These are phyloP conservation scores for Carex pumila DNA, from an alignment of 176 grass and related monocot genomes.

Conservation along the genomic window DNA sequence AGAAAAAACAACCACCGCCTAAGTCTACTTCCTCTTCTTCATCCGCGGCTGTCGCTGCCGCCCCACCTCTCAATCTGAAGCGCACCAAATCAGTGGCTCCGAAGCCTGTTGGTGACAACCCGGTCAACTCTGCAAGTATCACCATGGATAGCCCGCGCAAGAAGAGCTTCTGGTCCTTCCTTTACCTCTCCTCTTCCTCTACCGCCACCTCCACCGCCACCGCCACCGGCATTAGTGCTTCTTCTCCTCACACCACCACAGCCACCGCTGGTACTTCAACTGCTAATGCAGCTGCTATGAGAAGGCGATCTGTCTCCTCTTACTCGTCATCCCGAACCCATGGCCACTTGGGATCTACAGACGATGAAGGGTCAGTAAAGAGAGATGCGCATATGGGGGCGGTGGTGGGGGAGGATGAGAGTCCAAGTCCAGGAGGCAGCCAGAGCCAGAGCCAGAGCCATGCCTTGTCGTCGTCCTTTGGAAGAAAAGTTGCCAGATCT, in stretches of 20 bases:
- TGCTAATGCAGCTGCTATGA: conserved; percentile 3
- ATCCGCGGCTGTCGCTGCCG: not conserved
- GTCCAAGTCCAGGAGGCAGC: conserved; percentile 57
- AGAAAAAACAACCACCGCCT: not conserved
- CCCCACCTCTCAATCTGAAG: conserved; percentile 29
- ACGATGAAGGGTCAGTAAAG: conserved; percentile 10
- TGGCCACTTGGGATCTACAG: conserved; percentile 15
- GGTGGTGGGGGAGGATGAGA: conserved; percentile 36
- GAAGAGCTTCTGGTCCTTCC: conserved; percentile 99
- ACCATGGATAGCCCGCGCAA: conserved; percentile 65
- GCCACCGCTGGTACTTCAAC: not conserved
- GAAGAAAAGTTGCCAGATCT: conserved; percentile 80
- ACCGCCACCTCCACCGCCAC: conserved; percentile 32
- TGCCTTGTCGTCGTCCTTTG: conserved; percentile 63
- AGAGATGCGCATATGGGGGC: not conserved
- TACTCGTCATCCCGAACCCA: not conserved
- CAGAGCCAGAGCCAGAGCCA: conserved; percentile 33
- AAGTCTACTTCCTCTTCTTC: conserved; percentile 11
- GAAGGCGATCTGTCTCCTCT: conserved; percentile 37
- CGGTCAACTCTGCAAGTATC: conserved; percentile 4
- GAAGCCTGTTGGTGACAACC: conserved; percentile 32
- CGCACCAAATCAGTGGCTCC: conserved; percentile 82
- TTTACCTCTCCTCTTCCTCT: conserved; percentile 46
- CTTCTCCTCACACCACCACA: conserved; percentile 28
- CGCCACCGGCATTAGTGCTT: conserved; percentile 23